phyloP scores from a whole-genome alignment of 495 filamentous ascomycete species.

The Penicillium turbatum region DNA sequence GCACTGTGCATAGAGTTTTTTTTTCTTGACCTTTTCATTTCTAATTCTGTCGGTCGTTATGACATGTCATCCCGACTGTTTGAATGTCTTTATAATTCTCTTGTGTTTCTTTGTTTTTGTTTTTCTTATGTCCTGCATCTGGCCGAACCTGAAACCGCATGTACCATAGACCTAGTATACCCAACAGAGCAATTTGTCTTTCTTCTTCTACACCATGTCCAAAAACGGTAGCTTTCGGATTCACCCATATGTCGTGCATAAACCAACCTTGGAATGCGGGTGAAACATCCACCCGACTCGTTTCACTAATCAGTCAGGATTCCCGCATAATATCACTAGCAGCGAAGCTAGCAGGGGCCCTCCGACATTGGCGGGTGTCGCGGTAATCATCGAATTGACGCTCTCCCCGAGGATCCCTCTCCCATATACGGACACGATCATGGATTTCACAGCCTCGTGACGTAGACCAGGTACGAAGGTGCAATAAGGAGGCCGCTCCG shows the following conservation, averaged over 20 bases:
- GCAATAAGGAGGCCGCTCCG: too few relatives aligned
- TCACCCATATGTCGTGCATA: slow-evolving; percentile 11
- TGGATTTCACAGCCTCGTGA: too few relatives aligned
- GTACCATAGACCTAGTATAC: slow-evolving; percentile 50
- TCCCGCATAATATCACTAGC: background rate
- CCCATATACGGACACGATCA: too few relatives aligned
- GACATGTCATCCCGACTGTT: too few relatives aligned
- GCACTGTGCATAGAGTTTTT: slow-evolving; percentile 12
- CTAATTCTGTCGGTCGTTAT: slow-evolving; percentile 15
- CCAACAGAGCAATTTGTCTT: slow-evolving; percentile 36
- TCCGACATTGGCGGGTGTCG: slow-evolving; percentile 6
- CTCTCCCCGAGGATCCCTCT: background rate
- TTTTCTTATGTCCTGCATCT: slow-evolving; percentile 20
- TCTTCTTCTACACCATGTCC: background rate
- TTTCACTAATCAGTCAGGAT: slow-evolving; percentile 17
- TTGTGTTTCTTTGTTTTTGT: slow-evolving; percentile 10
- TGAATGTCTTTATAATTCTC: slow-evolving; percentile 14
- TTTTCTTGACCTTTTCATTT: slow-evolving; percentile 14
- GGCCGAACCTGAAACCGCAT: slow-evolving; percentile 35
- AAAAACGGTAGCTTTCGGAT: background rate
- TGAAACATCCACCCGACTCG: slow-evolving; percentile 14
- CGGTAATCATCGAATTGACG: background rate
- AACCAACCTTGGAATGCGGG: slow-evolving; percentile 1
- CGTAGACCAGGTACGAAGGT: too few relatives aligned
- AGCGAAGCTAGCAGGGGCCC: background rate